Base-by-base conservation (phyloP, 2,329 filamentous ascomycete species). In the Mollisiaceae sp. region DNA sequence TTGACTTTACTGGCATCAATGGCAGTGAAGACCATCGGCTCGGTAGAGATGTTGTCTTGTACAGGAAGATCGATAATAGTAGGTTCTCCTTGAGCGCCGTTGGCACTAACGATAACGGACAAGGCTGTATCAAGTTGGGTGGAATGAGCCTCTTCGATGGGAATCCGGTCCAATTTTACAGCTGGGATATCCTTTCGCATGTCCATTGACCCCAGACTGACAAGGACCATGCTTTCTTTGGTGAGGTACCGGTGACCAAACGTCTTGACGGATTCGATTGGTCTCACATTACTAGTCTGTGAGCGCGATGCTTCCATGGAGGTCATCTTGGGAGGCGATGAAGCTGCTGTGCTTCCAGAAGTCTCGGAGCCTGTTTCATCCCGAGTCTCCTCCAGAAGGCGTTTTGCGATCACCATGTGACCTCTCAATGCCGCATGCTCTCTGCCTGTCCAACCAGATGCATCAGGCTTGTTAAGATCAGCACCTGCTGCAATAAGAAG, bases 161-260 rank as follows among this genome's bases (percentile, higher is more conserved):
- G 93, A 60, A 98, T 95, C 32, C 89, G 89, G 71, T 98, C 95
- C 24, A 99, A 84, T 69, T 88, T 92, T 55, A 99, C 94, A 0
- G 94, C 89, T 55, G 92, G 87, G 5, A 90, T 81, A 39, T 87
- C 85, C 79, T 95, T 97, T 62, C 93, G 88, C 80, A 92, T 91
- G 75, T 99, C 95, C 92, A 97, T 97, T 0, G 92, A 94, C 0
- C 95, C 95, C 9, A 99, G 82, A 74, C 93, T 97, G 72, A 99
- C 94, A 58, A 98, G 83, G 4, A 99, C 87, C 82, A 99, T 89
- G 68, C 92, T 92, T 73, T 97, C 90, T 60, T 96, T 88, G 20
- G 89, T 96, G 59, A 99, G 85, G 78, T 98, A 99, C 62, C 94
- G 89, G 82, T 99, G 95, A 63, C 95, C 95, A 78, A 98, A 99